These are phyloP conservation scores for Phellopilus nigrolimitatus DNA, from an alignment of 1,284 basidiomycete species.

Conservation along the genomic window DNA sequence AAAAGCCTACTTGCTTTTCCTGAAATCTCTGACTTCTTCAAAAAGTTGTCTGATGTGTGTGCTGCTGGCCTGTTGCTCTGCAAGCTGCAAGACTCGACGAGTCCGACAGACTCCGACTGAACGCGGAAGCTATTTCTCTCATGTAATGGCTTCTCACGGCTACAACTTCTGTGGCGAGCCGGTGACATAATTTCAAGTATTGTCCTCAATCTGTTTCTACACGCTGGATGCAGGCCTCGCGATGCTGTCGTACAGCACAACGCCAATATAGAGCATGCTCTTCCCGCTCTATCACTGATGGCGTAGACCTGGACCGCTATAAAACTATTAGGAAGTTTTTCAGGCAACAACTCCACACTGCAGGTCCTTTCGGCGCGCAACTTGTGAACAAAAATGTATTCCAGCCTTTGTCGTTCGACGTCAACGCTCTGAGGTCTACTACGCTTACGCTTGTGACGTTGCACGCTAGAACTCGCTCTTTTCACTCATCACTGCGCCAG, in stretches of 20 bases:
- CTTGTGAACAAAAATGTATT: not conserved
- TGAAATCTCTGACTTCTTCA: too few relatives aligned
- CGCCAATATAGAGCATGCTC: not conserved
- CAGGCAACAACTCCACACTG: conserved; percentile 30
- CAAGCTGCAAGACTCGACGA: too few relatives aligned
- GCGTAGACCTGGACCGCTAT: conserved; percentile 43
- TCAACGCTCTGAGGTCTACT: not conserved
- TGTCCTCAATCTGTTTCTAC: not conserved
- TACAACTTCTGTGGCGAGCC: too few relatives aligned
- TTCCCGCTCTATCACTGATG: conserved; percentile 18
- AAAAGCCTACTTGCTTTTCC: too few relatives aligned
- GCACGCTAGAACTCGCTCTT: not conserved
- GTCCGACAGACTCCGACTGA: too few relatives aligned
- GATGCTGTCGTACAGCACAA: not conserved
- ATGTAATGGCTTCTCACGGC: too few relatives aligned
- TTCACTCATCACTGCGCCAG: not conserved
- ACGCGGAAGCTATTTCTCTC: too few relatives aligned
- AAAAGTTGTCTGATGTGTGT: too few relatives aligned
- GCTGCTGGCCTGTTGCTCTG: too few relatives aligned
- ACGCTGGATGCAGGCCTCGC: not conserved
- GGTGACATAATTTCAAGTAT: too few relatives aligned
- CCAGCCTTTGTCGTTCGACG: not conserved
- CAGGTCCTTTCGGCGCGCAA: conserved; percentile 12
- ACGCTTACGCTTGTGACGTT: not conserved
- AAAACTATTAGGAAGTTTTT: conserved; percentile 48